phyloP scores from a whole-genome alignment of 1,284 basidiomycete species.

The Cystobasidiaceae sp. region DNA sequence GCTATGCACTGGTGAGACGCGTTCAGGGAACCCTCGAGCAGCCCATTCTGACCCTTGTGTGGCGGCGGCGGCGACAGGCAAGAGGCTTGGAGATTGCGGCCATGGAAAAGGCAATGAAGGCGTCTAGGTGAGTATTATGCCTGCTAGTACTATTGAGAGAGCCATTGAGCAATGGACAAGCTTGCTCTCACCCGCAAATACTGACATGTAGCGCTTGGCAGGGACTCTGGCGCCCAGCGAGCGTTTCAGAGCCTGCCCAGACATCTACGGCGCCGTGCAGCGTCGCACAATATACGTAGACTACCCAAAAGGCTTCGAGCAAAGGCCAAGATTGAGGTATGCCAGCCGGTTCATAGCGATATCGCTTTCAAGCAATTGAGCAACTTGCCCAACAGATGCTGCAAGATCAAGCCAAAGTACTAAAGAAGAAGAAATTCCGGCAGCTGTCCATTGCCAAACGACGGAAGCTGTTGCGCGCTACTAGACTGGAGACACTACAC shows the following conservation, averaged over 20 bases:
- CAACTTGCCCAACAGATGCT: constrained; percentile 59
- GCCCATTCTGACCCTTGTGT: no score
- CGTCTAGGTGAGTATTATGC: constrained; percentile 61
- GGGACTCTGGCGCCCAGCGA: constrained; percentile 61
- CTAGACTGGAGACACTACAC: constrained; percentile 31
- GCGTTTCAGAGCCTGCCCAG: constrained; percentile 87
- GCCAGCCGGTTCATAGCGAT: constrained; percentile 29
- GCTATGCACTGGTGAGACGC: constrained; percentile 74
- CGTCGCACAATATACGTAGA: constrained; percentile 82
- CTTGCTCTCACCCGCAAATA: background rate
- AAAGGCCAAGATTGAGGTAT: constrained; percentile 73
- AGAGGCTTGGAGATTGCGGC: constrained; percentile 79
- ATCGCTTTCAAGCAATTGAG: background rate
- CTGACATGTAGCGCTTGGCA: constrained; percentile 20
- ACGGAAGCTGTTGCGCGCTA: constrained; percentile 34
- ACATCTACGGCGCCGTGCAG: constrained; percentile 79
- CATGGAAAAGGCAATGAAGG: constrained; percentile 77
- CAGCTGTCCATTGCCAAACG: constrained; percentile 48
- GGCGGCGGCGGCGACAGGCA: constrained; percentile 53
- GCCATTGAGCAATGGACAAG: background rate
- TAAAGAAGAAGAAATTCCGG: constrained; percentile 51
- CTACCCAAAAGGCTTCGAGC: constrained; percentile 74
- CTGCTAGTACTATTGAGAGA: no score
- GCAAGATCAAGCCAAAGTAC: constrained; percentile 55
- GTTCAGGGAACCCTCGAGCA: no score